These are phyloP conservation scores for Spathaspora sp. DNA, from an alignment of 805 yeast species.

Conservation along the genomic window DNA sequence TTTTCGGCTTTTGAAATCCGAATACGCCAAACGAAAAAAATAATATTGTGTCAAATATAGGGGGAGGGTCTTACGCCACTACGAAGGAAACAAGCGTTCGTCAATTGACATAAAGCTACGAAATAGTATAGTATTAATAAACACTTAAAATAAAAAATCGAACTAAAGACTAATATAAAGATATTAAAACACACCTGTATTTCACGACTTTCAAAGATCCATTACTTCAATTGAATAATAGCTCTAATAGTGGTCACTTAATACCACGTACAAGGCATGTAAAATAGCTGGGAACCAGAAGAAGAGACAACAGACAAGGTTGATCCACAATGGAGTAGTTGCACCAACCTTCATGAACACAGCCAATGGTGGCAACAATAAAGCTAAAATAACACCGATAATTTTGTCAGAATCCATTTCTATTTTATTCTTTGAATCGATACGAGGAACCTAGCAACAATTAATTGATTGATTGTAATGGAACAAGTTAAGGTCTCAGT, in stretches of 20 bases:
- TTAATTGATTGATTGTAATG: background rate
- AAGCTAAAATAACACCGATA: conserved; percentile 43
- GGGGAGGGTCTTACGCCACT: background rate
- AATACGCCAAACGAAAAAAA: background rate
- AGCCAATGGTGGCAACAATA: conserved; percentile 72
- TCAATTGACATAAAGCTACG: background rate
- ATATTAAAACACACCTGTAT: background rate
- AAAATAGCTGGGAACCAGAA: conserved; percentile 78
- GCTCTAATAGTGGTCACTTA: conserved; percentile 17
- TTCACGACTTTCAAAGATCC: background rate
- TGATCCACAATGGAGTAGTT: conserved; percentile 61
- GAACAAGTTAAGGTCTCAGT: background rate
- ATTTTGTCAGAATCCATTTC: conserved; percentile 39
- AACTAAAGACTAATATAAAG: background rate
- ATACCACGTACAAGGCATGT: conserved; percentile 67
- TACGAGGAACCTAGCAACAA: background rate
- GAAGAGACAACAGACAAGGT: conserved; percentile 57
- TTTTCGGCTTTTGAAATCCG: no score
- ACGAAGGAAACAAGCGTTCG: background rate
- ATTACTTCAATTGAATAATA: background rate
- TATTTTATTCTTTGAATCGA: background rate
- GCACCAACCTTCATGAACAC: conserved; percentile 69
- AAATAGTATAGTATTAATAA: background rate
- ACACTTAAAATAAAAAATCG: background rate
- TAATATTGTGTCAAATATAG: background rate